Base-by-base conservation (phyloP, 2,329 filamentous ascomycete species). In the Monascus ruber region DNA sequence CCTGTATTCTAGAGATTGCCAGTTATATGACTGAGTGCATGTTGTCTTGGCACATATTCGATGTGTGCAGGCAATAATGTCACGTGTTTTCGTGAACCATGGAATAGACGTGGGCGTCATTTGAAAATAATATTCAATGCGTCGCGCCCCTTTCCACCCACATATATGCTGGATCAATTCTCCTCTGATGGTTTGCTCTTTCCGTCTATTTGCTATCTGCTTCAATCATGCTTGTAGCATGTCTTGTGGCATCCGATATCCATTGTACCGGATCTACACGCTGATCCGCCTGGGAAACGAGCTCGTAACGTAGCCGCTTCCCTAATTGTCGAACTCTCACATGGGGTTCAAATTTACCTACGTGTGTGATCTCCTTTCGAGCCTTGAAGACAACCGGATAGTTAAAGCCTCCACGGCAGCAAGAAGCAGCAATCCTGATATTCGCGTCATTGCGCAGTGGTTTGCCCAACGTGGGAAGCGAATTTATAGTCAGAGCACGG, bases 331-430 rank as follows among this genome's bases (percentile, higher is more conserved):
- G 26, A 25, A 35, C 11, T 29, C 26, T 25, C 6, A 24, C 38
- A 69, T 68, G 65, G 60, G 62, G 8, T 68, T 69, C 53, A 63
- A 65, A 35, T 94, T 91, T 59, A 64, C 70, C n/a, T 68, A 73
- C 43, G 65, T 93, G 34, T 89, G 84, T 65, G 76, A 83, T 44
- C 68, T 94, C 4, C 70, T 94, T 33, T 77, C 87, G 44, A 64
- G 71, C 24, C 69, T 87, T 10, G 77, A 87, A 48, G 56, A 60
- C 6, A 65, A 72, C 42, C 51, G 56, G 55, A 49, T 50, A 28
- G 31, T 58, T 24, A 65, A 63, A 42, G 55, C 53, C 5, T 44
- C 55, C 4, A 56, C 55, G 5, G 43, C 54, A 8, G 47, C 55
- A 11, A 57, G 40, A 40, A 50, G 42, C 31, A 47, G 49, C 9